A percentile compares a stretch with the other conserved stretches of the same genome.
Evolutionary conservation across 2,329 filamentous ascomycete genomes (phyloP).

Genomic region (Claviceps africana): DNA sequence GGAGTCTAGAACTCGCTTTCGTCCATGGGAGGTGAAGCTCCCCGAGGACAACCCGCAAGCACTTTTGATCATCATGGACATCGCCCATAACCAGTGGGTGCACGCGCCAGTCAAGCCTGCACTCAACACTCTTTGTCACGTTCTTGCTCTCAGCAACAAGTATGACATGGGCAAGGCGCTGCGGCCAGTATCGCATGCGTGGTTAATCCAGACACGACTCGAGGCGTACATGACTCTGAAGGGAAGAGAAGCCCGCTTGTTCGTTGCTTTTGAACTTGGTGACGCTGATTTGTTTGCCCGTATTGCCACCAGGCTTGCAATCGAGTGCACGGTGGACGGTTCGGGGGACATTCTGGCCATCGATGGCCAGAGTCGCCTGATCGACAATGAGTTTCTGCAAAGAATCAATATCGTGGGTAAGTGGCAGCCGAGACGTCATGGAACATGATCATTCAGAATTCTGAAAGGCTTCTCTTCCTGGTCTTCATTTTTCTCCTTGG

Average conservation of each 20-base stretch:
- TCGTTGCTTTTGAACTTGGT: background rate
- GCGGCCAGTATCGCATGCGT: background rate
- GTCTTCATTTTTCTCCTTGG: too few species aligned
- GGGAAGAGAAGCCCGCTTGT: background rate
- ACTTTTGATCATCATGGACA: constrained; percentile 3
- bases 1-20: background rate
- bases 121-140: background rate
- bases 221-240: background rate
- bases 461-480: too few species aligned
- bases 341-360: background rate
- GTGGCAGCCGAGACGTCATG: background rate
- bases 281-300: background rate
- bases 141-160: constrained; percentile 7
- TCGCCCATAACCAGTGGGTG: background rate
- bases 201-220: background rate
- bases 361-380: background rate
- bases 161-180: constrained; percentile 9
- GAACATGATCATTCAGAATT: background rate
- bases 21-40: constrained; percentile 4
- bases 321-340: background rate
- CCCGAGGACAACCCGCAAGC: constrained; percentile 1
- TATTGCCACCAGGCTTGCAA: background rate
- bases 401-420: background rate
- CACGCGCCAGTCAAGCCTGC: background rate
- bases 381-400: background rate